Percentiles rank a stretch among this genome's conserved stretches.
phyloP scores from a whole-genome alignment of 1,284 basidiomycete species.

The Cryptococcus maquisensis region DNA sequence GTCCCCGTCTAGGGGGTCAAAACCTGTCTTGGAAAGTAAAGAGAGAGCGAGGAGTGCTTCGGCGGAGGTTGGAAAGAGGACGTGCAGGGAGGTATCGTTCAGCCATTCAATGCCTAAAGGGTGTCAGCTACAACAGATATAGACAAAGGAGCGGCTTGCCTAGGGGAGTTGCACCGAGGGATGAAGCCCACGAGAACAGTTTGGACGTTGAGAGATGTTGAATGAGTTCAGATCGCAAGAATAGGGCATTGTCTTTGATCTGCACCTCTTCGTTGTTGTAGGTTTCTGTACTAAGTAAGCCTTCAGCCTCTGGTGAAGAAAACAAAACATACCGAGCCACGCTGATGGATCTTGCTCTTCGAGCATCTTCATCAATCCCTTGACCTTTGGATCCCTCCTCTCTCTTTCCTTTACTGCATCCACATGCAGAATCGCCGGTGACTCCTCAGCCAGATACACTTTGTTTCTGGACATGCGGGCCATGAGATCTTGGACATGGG shows the following conservation, averaged over 20 bases:
- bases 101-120: conserved; percentile 45
- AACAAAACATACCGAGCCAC: conserved; percentile 32
- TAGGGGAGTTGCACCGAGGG: conserved; percentile 36
- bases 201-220: conserved; percentile 43
- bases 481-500: conserved; percentile 38
- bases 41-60: conserved; percentile 35
- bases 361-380: conserved; percentile 32
- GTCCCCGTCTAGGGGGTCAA: conserved; percentile 36
- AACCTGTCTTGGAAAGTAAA: conserved; percentile 41
- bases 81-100: conserved; percentile 40
- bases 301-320: not conserved
- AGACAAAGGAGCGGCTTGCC: conserved; percentile 19
- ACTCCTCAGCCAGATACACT: conserved; percentile 43
- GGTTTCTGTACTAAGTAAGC: not conserved
- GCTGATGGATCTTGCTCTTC: conserved; percentile 38
- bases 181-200: conserved; percentile 40
- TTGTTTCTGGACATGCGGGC: conserved; percentile 42
- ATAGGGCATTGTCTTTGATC: conserved; percentile 35
- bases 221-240: conserved; percentile 36
- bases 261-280: not conserved
- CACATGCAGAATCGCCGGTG: conserved; percentile 34
- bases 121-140: not conserved
- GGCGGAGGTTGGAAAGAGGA: conserved; percentile 37
- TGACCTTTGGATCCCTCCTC: conserved; percentile 37
- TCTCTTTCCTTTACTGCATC: conserved; percentile 26